Percentiles rank a stretch among this genome's conserved stretches.
Evolutionary conservation across 495 filamentous ascomycete genomes (phyloP).

Genomic region (Neurospora pannonica): DNA sequence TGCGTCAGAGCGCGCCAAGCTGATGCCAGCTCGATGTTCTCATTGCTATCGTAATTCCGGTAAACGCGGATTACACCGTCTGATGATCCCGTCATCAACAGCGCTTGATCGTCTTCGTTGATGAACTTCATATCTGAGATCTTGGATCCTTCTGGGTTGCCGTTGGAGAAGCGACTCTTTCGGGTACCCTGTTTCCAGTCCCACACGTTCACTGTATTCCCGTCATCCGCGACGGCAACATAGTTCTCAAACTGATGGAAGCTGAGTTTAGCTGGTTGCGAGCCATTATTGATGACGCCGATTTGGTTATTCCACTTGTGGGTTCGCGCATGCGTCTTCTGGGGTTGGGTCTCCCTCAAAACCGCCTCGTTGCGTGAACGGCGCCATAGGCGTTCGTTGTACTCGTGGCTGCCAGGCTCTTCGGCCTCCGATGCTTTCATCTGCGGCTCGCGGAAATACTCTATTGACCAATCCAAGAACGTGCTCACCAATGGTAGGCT

Average conservation of each 20-base stretch:
- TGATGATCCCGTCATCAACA: slow-evolving; percentile 88
- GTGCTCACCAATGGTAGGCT: slow-evolving; percentile 66
- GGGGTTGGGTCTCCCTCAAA: slow-evolving; percentile 80
- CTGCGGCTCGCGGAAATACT: slow-evolving; percentile 98
- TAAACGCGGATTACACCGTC: slow-evolving; percentile 94
- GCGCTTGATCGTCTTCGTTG: slow-evolving; percentile 94
- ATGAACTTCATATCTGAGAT: slow-evolving; percentile 94
- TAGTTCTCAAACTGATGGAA: slow-evolving; percentile 98
- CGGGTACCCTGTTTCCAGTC: slow-evolving; percentile 73
- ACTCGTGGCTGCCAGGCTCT: slow-evolving; percentile 93
- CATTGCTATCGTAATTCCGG: slow-evolving; percentile 69
- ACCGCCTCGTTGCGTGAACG: slow-evolving; percentile 88
- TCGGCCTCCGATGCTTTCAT: slow-evolving; percentile 96
- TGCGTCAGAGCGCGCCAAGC: slow-evolving; percentile 88
- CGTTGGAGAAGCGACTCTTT: slow-evolving; percentile 82
- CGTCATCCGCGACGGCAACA: slow-evolving; percentile 85
- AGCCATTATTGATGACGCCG: slow-evolving; percentile 74
- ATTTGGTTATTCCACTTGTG: slow-evolving; percentile 73
- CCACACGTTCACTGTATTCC: slow-evolving; percentile 84
- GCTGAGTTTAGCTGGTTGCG: slow-evolving; percentile 81
- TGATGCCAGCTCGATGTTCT: slow-evolving; percentile 74
- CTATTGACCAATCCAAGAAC: slow-evolving; percentile 91
- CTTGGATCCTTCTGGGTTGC: slow-evolving; percentile 80
- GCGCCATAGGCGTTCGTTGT: slow-evolving; percentile 91
- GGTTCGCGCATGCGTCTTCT: slow-evolving; percentile 75